These are phyloP conservation scores for Cercophora samala DNA, from an alignment of 495 filamentous ascomycete genomes.

Conservation along the genomic window DNA sequence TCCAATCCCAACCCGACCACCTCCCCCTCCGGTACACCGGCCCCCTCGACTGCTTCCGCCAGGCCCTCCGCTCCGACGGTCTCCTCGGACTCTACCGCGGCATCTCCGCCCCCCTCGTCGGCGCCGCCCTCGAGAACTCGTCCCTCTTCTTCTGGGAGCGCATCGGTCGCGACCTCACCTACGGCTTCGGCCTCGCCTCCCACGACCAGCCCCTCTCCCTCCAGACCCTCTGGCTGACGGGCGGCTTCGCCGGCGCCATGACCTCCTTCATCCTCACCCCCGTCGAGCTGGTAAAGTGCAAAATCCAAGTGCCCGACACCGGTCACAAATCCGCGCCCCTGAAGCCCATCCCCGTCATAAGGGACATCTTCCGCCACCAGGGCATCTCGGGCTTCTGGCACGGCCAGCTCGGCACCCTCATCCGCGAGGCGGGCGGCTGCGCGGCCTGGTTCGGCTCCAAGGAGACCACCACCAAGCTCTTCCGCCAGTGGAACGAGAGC, in stretches of 20 bases:
- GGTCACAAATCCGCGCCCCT: constrained; percentile 28
- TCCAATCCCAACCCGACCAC: constrained; percentile 79
- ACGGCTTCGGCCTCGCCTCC: constrained; percentile 50
- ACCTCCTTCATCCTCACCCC: constrained; percentile 89
- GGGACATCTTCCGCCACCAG: constrained; percentile 72
- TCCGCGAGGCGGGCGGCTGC: constrained; percentile 88
- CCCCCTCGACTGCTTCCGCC: constrained; percentile 88
- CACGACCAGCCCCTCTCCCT: constrained; percentile 61
- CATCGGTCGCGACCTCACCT: constrained; percentile 55
- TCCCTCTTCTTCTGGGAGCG: constrained; percentile 90
- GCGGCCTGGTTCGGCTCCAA: constrained; percentile 96
- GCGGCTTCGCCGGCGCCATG: constrained; percentile 82
- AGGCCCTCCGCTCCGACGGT: constrained; percentile 72
- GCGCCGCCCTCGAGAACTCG: constrained; percentile 91
- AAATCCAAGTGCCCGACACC: constrained; percentile 74
- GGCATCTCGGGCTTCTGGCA: constrained; percentile 89
- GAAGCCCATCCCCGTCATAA: constrained; percentile 56
- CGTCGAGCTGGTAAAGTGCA: constrained; percentile 97
- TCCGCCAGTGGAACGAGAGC: constrained; percentile 47
- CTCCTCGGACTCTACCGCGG: constrained; percentile 86
- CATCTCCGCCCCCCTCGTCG: constrained; percentile 84
- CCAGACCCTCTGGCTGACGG: constrained; percentile 67
- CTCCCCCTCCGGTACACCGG: constrained; percentile 79
- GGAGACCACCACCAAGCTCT: constrained; percentile 70
- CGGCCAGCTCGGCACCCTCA: constrained; percentile 87